Evolutionary conservation across 345 rosid genomes (phyloP).

Genomic region (Lepidium africanum): DNA sequence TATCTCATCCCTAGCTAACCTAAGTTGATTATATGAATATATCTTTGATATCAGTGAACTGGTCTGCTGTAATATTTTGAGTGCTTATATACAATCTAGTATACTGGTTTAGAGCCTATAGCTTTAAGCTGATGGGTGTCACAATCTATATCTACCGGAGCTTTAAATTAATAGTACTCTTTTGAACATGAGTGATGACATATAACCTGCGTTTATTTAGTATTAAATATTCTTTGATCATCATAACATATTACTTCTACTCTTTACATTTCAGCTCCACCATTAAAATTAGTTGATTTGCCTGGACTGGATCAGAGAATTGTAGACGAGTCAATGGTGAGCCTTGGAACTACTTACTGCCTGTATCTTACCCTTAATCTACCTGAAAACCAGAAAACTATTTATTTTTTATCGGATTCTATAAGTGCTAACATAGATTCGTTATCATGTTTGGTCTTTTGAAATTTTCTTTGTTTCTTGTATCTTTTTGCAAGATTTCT

Average conservation of each 20-base stretch:
- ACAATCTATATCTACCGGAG: background rate
- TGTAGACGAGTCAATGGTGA: conserved; percentile 81
- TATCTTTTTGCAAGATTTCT: conserved; percentile 44
- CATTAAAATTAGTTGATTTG: conserved; percentile 84
- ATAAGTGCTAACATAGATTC: background rate
- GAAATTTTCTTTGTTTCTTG: conserved; percentile 7
- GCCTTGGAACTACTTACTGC: conserved; percentile 21
- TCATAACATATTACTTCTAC: background rate
- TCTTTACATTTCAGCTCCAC: conserved; percentile 60
- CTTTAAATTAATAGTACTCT: background rate
- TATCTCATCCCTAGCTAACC: background rate
- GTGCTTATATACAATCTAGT: background rate
- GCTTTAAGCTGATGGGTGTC: conserved; percentile 8
- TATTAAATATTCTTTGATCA: background rate
- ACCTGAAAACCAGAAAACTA: background rate
- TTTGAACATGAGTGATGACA: background rate
- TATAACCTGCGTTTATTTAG: conserved; percentile 1
- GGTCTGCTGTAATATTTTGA: conserved; percentile 10
- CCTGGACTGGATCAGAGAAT: conserved; percentile 98
- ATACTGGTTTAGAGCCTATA: background rate
- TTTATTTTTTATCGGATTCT: background rate
- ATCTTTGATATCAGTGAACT: background rate
- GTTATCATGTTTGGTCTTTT: background rate
- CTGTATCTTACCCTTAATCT: background rate
- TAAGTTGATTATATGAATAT: background rate